These are phyloP conservation scores for Amanita thiersii DNA, from an alignment of 768 basidiomycete species.

Conservation along the genomic window DNA sequence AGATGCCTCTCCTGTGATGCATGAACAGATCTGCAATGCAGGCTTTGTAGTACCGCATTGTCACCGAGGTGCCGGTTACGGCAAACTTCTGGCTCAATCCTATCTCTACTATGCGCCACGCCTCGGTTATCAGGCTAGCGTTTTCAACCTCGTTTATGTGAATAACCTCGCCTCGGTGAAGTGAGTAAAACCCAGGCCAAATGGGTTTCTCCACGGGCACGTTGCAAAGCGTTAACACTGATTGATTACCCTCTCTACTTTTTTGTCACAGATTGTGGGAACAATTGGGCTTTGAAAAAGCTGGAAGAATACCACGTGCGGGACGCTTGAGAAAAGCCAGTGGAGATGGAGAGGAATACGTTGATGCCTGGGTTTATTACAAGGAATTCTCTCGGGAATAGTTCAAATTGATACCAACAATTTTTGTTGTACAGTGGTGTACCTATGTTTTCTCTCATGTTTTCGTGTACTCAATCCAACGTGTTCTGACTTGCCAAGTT, in stretches of 20 bases:
- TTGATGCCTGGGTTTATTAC: conserved; percentile 83
- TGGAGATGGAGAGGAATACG: conserved; percentile 75
- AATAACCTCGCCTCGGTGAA: conserved; percentile 72
- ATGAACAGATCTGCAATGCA: conserved; percentile 71
- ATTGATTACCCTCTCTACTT: neutral
- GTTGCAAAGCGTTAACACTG: neutral
- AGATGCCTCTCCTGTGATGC: conserved; percentile 1
- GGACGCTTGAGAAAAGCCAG: conserved; percentile 63
- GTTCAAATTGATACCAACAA: neutral
- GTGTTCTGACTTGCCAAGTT: neutral
- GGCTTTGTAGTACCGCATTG: conserved; percentile 74
- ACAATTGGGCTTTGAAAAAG: conserved; percentile 66
- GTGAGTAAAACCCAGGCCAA: conserved; percentile 24
- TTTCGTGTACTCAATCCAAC: neutral
- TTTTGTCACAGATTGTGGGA: conserved; percentile 66
- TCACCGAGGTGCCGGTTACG: conserved; percentile 61
- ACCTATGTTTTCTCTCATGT: neutral
- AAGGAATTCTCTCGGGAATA: conserved; percentile 53
- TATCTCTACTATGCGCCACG: conserved; percentile 76
- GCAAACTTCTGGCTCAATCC: conserved; percentile 63
- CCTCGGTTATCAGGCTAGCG: conserved; percentile 68
- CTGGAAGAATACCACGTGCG: conserved; percentile 67
- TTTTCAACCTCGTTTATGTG: conserved; percentile 89
- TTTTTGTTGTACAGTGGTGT: neutral
- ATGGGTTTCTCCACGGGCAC: conserved; percentile 7